A percentile compares a stretch with the other conserved stretches of the same genome.
These are phyloP conservation scores for Gossypium aridum DNA, from an alignment of 441 rosid genomes.

Conservation along the genomic window DNA sequence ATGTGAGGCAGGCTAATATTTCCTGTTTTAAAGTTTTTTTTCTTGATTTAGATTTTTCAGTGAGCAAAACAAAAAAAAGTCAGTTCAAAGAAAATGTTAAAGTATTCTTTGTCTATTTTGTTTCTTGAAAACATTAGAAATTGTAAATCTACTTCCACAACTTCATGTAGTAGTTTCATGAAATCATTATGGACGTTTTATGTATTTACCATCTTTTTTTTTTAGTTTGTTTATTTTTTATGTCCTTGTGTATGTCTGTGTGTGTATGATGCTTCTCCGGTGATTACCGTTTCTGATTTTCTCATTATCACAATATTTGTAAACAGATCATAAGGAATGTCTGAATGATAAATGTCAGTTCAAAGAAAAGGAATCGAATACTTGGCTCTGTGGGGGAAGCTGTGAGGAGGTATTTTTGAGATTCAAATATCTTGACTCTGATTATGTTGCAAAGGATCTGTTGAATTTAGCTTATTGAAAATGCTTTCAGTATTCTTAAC, in stretches of 20 bases:
- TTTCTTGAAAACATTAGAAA: neutral
- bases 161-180: slow-evolving; percentile 5
- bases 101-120: neutral
- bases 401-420: slow-evolving; percentile 61
- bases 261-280: slow-evolving; percentile 8
- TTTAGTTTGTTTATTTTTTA: neutral
- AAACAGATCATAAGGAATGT: slow-evolving; percentile 72
- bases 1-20: neutral
- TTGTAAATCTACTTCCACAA: neutral
- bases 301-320: slow-evolving; percentile 17
- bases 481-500: slow-evolving; percentile 3
- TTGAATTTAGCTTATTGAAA: neutral
- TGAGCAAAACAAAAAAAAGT: neutral
- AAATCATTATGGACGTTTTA: neutral
- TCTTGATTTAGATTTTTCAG: neutral
- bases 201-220: neutral
- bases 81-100: neutral
- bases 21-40: neutral
- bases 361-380: slow-evolving; percentile 34
- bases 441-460: slow-evolving; percentile 8
- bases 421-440: neutral
- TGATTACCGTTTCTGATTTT: slow-evolving; percentile 14
- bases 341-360: slow-evolving; percentile 27
- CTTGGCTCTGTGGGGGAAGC: slow-evolving; percentile 61
- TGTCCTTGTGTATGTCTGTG: neutral